Base-by-base conservation (phyloP, 1,284 basidiomycete species). In the Ganoderma boninense region DNA sequence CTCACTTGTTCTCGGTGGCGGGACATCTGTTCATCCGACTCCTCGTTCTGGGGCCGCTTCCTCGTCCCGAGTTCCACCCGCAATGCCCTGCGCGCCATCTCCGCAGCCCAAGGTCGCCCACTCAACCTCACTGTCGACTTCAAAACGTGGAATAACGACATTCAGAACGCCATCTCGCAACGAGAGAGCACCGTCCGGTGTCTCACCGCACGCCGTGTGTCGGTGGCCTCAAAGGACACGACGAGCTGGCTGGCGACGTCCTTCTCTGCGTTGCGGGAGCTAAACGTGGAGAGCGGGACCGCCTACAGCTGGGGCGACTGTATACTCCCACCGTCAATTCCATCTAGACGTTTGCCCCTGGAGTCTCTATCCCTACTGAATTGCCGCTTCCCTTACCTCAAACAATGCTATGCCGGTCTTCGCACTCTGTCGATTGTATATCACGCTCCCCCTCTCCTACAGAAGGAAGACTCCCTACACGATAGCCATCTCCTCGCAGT, bases 1-100 rank as follows among this genome's bases (percentile, higher is more conserved):
- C 16, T 29, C 46, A 49, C 63, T 32, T 64, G 46, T 10, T 23
- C 49, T 11, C 49, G 63, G 13, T 64, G 63, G 63, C 35, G 63
- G 35, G 38, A 29, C 11, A 16, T 54, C 0, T 54, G 63, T 49
- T 35, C 54, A 11, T 57, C 54, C 29, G 18, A 49, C 8, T 64
- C 63, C 2, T 52, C 63, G 3, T 49, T 16, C n/a, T 40, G 49
- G 63, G n/a, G 46, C 23, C 29, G 32, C 13, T 57, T 57, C 54
- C 54, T 32, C 29, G 54, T 57, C 16, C 54, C 54, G 16, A 57
- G 29, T 16, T 8, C 26, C 2, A 8, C 29, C 7, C 29, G 29
- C 29, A 29, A 57, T 16, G 54, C 54, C 29, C 54, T 29, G 7
- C 54, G 54, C 6, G 54, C 54, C 54, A 57, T 57, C 26, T 29